Base-by-base conservation (phyloP, 495 filamentous ascomycete genomes). In the Penicillium cosmopolitanum region DNA sequence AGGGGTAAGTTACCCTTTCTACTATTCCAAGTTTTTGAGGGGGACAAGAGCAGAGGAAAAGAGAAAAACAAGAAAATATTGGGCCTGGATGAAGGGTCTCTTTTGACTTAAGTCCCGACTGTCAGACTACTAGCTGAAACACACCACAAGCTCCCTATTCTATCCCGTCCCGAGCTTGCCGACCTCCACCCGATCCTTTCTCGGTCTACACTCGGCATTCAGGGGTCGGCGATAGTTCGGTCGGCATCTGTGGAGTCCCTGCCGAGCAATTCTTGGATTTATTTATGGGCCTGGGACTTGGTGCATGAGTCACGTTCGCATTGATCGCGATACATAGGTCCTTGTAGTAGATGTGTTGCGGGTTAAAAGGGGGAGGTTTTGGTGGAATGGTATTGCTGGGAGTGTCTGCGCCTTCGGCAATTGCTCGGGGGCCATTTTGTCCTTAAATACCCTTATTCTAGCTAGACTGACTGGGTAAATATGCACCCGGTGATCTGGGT, bases 161-260 rank as follows among this genome's bases (percentile, higher is more conserved):
- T 38, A 38, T 10, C 23, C 53, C 35, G 38, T 44, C 57, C 42
- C 57, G 51, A 60, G 57, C 18, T 55, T 11, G 18, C 62, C 63
- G 63, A 35, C 8, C 31, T 55, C n/a, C 51, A 50, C 51, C 25
- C 58, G 58, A 59, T 15, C 25, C 16, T 50, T 52, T 8, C 9
- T 63, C 61, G 61, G 61, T 43, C 4, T 8, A 21, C 7, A 11
- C 47, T 65, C 58, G 63, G 63, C 8, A 21, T 40, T 60, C 23
- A 42, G 25, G 50, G 44, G 50, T 28, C 40, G 50, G 48, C 5
- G 12, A 9, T 42, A 33, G 11, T 40, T 51, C 25, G 40, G 23
- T 23, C 36, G 36, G 36, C 36, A 13, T 38, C 4, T 12, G 36
- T 38, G 36, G 36, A 38, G 36, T 38, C 15, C 36, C 11, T 38